These are phyloP conservation scores for Saturnispora silvae DNA, from an alignment of 805 yeast genomes.

Conservation along the genomic window DNA sequence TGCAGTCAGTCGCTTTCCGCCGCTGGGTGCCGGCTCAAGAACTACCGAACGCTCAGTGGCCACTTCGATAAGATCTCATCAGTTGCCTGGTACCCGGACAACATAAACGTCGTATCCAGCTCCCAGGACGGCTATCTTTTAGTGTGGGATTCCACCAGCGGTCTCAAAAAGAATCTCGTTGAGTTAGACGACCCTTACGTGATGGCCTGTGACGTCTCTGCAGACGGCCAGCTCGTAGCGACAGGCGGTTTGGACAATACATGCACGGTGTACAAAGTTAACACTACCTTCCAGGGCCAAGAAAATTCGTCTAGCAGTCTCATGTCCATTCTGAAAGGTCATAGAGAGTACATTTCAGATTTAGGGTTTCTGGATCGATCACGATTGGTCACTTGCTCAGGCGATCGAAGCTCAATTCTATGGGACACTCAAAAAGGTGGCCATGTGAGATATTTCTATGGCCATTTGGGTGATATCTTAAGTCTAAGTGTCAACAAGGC, in stretches of 20 bases:
- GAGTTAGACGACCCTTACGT: conserved; percentile 73
- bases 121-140: conserved; percentile 83
- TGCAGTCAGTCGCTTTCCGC: conserved; percentile 11
- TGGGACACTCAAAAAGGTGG: conserved; percentile 71
- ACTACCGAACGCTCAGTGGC: conserved; percentile 35
- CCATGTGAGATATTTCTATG: conserved; percentile 42
- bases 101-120: conserved; percentile 52
- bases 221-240: conserved; percentile 56
- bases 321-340: conserved; percentile 60
- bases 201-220: conserved; percentile 61
- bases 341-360: conserved; percentile 71
- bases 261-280: conserved; percentile 54
- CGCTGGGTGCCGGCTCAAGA: conserved; percentile 13
- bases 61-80: conserved; percentile 68
- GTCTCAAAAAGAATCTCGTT: conserved; percentile 60
- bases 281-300: conserved; percentile 9
- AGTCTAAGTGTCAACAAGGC: conserved; percentile 28
- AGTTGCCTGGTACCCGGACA: conserved; percentile 59
- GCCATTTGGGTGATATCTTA: conserved; percentile 66
- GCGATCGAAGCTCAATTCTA: conserved; percentile 66
- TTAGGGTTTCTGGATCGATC: conserved; percentile 51
- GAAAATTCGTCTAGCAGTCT: conserved; percentile 18
- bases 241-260: conserved; percentile 77
- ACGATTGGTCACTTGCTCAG: conserved; percentile 58
- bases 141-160: conserved; percentile 72